Conservation (phyloP, 2,329 filamentous ascomycete genomes). For the Phaeosphaeriaceae sp. region DNA sequence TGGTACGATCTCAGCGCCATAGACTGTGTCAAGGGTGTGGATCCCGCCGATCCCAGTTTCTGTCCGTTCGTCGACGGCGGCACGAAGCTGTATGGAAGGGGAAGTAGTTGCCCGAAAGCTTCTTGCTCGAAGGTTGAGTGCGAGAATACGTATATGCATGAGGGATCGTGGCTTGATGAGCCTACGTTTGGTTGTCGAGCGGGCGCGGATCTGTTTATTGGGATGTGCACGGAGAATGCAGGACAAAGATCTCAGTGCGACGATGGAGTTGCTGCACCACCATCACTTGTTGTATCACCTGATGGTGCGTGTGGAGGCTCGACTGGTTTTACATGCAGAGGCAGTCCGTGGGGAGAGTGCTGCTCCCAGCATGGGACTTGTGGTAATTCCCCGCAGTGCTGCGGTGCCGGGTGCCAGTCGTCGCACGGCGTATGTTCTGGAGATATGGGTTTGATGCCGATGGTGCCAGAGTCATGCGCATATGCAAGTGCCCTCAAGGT, state of each 20-base stretch:
- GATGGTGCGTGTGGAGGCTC: conserved; percentile 14
- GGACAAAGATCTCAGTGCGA: conserved; percentile 2
- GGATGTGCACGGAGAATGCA: conserved; percentile 21
- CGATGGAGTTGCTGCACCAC: not conserved
- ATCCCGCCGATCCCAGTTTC: conserved; percentile 15
- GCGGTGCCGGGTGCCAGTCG: conserved; percentile 25
- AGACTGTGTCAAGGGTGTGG: conserved; percentile 17
- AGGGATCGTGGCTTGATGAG: conserved; percentile 23
- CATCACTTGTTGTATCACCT: not conserved
- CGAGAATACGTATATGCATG: conserved; percentile 18
- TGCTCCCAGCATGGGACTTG: conserved; percentile 17
- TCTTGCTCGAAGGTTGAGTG: conserved; percentile 16
- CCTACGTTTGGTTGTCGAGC: conserved; percentile 23
- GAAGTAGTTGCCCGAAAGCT: conserved; percentile 10
- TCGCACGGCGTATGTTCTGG: not conserved
- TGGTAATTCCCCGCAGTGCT: conserved; percentile 20
- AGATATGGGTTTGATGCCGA: not conserved
- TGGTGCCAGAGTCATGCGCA: too few relatives aligned
- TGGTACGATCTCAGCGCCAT: conserved; percentile 35
- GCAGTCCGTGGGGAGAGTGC: conserved; percentile 11
- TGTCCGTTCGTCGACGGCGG: conserved; percentile 33
- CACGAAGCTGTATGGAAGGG: conserved; percentile 16
- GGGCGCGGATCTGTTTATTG: conserved; percentile 25
- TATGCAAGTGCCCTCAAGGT: not conserved
- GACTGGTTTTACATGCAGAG: conserved; percentile 8